Evolutionary conservation across 345 rosid species (phyloP).

Genomic region (Lepidium africanum): DNA sequence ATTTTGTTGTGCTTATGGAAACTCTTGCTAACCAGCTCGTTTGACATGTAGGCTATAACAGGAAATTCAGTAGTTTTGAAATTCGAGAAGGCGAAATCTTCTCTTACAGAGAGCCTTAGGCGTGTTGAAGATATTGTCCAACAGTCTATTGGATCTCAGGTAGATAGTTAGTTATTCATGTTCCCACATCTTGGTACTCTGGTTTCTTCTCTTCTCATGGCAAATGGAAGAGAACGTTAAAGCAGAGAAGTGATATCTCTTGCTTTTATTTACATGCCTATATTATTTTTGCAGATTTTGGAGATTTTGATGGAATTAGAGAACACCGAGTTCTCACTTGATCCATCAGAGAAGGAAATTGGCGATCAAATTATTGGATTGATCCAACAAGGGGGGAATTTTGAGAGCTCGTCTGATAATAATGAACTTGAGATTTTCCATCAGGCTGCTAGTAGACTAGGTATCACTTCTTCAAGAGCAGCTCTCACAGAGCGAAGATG

Average conservation of each 20-base stretch:
- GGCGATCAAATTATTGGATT: constrained; percentile 73
- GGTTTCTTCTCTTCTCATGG: not conserved
- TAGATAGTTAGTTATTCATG: constrained; percentile 43
- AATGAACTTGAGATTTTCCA: constrained; percentile 85
- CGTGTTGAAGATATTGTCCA: constrained; percentile 88
- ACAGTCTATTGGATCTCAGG: constrained; percentile 79
- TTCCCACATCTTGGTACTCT: constrained; percentile 6
- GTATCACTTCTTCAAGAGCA: constrained; percentile 83
- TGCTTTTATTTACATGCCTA: not conserved
- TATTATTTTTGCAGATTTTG: constrained; percentile 46
- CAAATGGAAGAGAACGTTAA: not conserved
- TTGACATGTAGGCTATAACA: constrained; percentile 70
- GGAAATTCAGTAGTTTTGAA: constrained; percentile 85
- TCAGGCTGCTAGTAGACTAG: constrained; percentile 72
- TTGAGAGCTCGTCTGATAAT: constrained; percentile 49
- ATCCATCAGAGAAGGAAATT: constrained; percentile 73
- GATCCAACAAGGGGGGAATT: constrained; percentile 88
- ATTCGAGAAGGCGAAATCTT: constrained; percentile 70
- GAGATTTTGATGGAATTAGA: constrained; percentile 72
- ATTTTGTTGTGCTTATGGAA: not conserved
- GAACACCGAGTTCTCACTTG: constrained; percentile 49
- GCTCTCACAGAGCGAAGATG: constrained; percentile 91
- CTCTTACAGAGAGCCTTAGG: constrained; percentile 76
- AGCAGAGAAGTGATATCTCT: not conserved
- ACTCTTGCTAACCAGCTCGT: not conserved